Evolutionary conservation across 139 green algal genomes (phyloP).

Genomic region (Picochlorum sp.): DNA sequence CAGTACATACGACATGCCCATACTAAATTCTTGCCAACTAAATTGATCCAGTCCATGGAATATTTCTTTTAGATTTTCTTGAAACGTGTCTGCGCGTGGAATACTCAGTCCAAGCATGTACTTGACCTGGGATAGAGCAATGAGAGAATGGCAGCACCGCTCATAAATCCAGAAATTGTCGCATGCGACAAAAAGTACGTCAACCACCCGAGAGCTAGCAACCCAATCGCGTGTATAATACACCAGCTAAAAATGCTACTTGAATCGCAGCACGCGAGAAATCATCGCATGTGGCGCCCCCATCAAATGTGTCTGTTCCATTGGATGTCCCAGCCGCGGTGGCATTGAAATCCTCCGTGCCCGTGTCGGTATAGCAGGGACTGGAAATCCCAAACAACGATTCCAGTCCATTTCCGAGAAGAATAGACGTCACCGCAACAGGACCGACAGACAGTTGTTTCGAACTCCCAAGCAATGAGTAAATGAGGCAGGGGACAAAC

Average conservation of each 20-base stretch:
- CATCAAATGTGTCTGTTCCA: constrained; percentile 3
- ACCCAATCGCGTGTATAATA: constrained; percentile 63
- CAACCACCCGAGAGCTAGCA: constrained; percentile 72
- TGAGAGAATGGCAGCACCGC: constrained; percentile 77
- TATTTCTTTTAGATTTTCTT: constrained; percentile 25
- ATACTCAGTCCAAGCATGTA: constrained; percentile 42
- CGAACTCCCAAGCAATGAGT: constrained; percentile 63
- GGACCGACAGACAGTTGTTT: constrained; percentile 61
- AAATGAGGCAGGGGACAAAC: constrained; percentile 71
- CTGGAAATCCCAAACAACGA: constrained; percentile 1
- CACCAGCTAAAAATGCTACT: constrained; percentile 64
- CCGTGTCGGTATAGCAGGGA: constrained; percentile 10
- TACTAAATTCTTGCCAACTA: constrained; percentile 37
- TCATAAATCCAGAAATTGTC: constrained; percentile 80
- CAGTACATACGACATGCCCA: constrained; percentile 40
- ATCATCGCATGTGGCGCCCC: constrained; percentile 9
- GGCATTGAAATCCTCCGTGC: not conserved
- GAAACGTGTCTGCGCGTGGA: constrained; percentile 26
- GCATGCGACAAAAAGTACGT: constrained; percentile 78
- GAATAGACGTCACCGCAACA: constrained; percentile 53
- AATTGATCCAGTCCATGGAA: constrained; percentile 16
- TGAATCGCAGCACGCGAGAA: constrained; percentile 46
- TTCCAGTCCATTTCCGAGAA: constrained; percentile 35
- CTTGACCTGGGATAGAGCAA: constrained; percentile 29
- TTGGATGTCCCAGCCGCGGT: not conserved